phyloP scores from a whole-genome alignment of 2,329 filamentous ascomycete species.

The Neofusicoccum umdonicola region DNA sequence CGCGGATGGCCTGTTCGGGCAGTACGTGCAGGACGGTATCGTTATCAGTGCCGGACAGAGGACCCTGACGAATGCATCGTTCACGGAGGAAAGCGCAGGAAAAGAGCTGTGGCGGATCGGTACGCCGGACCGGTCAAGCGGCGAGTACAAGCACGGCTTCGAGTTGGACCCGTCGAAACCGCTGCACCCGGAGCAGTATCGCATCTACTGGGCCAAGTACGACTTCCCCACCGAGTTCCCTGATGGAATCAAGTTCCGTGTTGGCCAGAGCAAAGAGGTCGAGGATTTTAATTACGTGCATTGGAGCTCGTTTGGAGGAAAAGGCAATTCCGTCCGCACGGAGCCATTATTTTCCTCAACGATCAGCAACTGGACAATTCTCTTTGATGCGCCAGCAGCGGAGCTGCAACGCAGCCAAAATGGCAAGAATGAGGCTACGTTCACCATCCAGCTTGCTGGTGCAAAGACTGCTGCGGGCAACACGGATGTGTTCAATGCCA shows the following conservation, averaged over 20 bases:
- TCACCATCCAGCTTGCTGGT: slow-evolving; percentile 63
- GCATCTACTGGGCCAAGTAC: slow-evolving; percentile 61
- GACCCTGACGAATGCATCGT: slow-evolving; percentile 43
- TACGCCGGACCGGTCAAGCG: slow-evolving; percentile 59
- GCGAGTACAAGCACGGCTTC: slow-evolving; percentile 61
- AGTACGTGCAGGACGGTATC: slow-evolving; percentile 55
- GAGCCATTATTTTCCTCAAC: slow-evolving; percentile 44
- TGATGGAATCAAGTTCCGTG: slow-evolving; percentile 55
- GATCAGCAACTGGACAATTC: slow-evolving; percentile 61
- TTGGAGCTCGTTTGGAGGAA: slow-evolving; percentile 62
- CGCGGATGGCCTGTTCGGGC: slow-evolving; percentile 61
- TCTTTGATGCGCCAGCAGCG: slow-evolving; percentile 48
- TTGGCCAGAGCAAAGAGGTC: slow-evolving; percentile 51
- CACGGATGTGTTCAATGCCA: slow-evolving; percentile 57
- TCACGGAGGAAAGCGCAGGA: slow-evolving; percentile 57
- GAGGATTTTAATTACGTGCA: slow-evolving; percentile 63
- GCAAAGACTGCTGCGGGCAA: slow-evolving; percentile 63
- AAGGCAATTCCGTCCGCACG: slow-evolving; percentile 48
- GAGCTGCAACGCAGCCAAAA: slow-evolving; percentile 32
- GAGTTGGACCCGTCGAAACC: slow-evolving; percentile 49
- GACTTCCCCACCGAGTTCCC: slow-evolving; percentile 62
- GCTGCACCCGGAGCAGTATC: slow-evolving; percentile 56
- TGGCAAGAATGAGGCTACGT: slow-evolving; percentile 47
- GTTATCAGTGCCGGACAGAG: slow-evolving; percentile 43
- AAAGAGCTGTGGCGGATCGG: slow-evolving; percentile 63